Percentiles rank a stretch among this genome's conserved stretches.
Evolutionary conservation across 805 yeast species (phyloP).

Genomic region (Saccharomycopsis fibuligera): DNA sequence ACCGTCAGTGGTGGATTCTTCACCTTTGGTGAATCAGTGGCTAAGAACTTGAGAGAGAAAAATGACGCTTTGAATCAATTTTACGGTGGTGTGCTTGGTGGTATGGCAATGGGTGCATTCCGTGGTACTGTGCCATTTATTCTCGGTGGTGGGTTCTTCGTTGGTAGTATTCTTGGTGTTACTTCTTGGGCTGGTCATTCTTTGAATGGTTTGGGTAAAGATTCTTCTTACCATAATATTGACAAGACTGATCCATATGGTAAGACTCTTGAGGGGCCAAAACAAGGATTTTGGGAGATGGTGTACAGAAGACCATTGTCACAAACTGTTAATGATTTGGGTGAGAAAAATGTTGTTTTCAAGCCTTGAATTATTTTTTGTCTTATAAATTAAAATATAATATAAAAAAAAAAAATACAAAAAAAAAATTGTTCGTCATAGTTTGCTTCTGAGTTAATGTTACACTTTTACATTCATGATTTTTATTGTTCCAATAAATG

Average conservation of each 20-base stretch:
- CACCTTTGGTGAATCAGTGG: conserved; percentile 35
- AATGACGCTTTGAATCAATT: conserved; percentile 59
- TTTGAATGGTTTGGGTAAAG: conserved; percentile 39
- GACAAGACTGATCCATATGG: conserved; percentile 28
- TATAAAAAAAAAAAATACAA: not conserved
- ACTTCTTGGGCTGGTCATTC: conserved; percentile 49
- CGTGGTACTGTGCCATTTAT: conserved; percentile 33
- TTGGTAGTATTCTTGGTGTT: conserved; percentile 40
- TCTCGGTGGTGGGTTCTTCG: conserved; percentile 40
- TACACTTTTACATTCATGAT: no score
- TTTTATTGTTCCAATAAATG: no score
- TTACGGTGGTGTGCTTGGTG: conserved; percentile 41
- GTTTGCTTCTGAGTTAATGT: no score
- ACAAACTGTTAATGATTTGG: conserved; percentile 70
- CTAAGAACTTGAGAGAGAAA: conserved; percentile 55
- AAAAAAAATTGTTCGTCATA: no score
- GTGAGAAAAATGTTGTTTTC: conserved; percentile 28
- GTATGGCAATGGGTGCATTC: conserved; percentile 35
- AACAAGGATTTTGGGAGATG: conserved; percentile 72
- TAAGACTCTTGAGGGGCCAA: conserved; percentile 26
- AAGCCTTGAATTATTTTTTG: conserved; percentile 1
- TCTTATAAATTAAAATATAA: not conserved
- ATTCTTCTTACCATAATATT: conserved; percentile 30
- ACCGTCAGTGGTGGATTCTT: conserved; percentile 39
- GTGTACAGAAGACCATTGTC: conserved; percentile 76